Evolutionary conservation across 1,284 basidiomycete genomes (phyloP), one percentile per base, ranked within the genome.

Genomic region (Cystobasidium slooffiae): DNA sequence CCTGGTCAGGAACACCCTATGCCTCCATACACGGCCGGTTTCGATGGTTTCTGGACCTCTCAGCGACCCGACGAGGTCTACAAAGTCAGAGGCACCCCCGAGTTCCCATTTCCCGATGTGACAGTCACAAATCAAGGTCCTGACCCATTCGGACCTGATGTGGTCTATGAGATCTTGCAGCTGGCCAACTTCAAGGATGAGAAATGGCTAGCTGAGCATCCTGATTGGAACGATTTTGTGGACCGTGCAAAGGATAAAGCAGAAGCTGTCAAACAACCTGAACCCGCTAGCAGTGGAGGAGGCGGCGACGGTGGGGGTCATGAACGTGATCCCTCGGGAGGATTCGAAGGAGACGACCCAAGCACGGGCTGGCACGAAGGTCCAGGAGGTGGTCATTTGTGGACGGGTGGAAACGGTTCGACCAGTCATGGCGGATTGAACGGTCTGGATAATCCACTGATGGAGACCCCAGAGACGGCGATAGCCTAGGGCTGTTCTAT

Each of bases 41-140:
- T 49, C n/a, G 46, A 49, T n/a, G 46, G 46, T n/a, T 49, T 49
- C n/a, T 49, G 46, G 46, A 14, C 46, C 46, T n/a, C 46, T 49
- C 46, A 49, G 46, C 46, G n/a, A 2, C 46, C 14, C 46, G 46
- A 49, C 46, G n/a, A 49, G 46, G 46, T 49, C 14, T 49, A 49
- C 46, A 49, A 49, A 49, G 12, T 14, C n/a, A 49, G 46, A n/a
- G 46, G n/a, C 46, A 12, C n/a, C 14, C 12, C n/a, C 46, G n/a
- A 14, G n/a, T 14, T 49, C 14, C 46, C 46, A 2, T 12, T 12
- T 49, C 46, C 46, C 46, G 46, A 49, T n/a, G n/a, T 49, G n/a
- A 49, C n/a, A 3, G 12, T 49, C 46, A 49, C 46, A 49, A 49
- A 49, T 49, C 14, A 49, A 14, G 46, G 46, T 49, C 46, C 46